Conservation (phyloP, 306 rosid genomes). For the Mucuna pruriens region DNA sequence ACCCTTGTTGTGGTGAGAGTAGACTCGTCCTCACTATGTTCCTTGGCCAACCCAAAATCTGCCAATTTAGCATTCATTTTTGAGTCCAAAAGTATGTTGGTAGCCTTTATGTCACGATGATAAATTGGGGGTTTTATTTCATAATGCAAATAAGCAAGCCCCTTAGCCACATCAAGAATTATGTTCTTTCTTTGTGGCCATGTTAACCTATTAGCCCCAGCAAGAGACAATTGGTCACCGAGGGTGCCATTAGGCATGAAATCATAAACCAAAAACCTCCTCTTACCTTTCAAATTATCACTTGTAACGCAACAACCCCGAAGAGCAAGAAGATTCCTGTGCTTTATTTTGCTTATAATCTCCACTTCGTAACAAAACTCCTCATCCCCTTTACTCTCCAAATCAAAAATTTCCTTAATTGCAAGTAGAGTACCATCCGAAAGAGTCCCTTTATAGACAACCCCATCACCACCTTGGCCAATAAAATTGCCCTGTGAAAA, state of each 20-base stretch:
- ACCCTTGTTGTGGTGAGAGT: constrained; percentile 86
- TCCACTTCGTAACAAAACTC: constrained; percentile 79
- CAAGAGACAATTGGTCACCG: constrained; percentile 53
- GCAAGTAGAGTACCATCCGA: constrained; percentile 68
- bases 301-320: constrained; percentile 80
- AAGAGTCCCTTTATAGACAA: constrained; percentile 78
- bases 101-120: constrained; percentile 79
- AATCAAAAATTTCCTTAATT: constrained; percentile 61
- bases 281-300: constrained; percentile 59
- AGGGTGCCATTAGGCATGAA: constrained; percentile 76
- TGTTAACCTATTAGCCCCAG: constrained; percentile 46
- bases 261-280: constrained; percentile 77
- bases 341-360: constrained; percentile 80
- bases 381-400: constrained; percentile 72
- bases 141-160: constrained; percentile 74
- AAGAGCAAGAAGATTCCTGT: constrained; percentile 75
- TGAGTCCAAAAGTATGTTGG: constrained; percentile 73
- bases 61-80: constrained; percentile 73
- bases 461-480: constrained; percentile 78
- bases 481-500: constrained; percentile 67
- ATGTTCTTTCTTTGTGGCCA: constrained; percentile 87
- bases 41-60: constrained; percentile 79
- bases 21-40: constrained; percentile 65
- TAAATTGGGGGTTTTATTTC: constrained; percentile 81
- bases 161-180: constrained; percentile 82